phyloP scores from a whole-genome alignment of 345 rosid genomes.

The Nasturtium officinale region DNA sequence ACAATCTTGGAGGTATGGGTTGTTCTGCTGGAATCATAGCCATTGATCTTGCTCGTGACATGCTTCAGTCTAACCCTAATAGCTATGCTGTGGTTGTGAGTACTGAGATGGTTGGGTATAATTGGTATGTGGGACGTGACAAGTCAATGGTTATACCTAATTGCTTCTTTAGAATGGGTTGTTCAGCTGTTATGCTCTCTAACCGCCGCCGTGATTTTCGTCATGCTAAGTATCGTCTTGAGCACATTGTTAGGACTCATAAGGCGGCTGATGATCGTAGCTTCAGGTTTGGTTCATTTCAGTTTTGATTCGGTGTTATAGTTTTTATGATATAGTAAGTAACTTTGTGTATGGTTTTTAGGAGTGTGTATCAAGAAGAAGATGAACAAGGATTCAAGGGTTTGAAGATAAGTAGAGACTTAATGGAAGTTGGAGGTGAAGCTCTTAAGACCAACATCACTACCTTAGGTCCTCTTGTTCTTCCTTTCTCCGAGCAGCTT shows the following conservation, averaged over 20 bases:
- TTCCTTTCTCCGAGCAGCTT: conserved; percentile 95
- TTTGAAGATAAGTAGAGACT: conserved; percentile 72
- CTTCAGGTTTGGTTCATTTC: conserved; percentile 61
- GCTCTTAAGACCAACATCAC: conserved; percentile 96
- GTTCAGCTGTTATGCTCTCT: conserved; percentile 80
- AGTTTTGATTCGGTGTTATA: neutral
- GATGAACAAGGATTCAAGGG: conserved; percentile 79
- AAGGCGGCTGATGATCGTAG: conserved; percentile 94
- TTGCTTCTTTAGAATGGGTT: conserved; percentile 90
- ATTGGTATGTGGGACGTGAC: conserved; percentile 78
- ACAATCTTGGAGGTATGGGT: conserved; percentile 96
- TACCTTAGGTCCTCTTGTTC: conserved; percentile 86
- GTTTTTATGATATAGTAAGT: neutral
- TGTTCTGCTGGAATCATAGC: conserved; percentile 89
- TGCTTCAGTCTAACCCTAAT: conserved; percentile 83
- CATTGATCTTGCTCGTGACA: conserved; percentile 86
- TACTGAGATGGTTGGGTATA: conserved; percentile 93
- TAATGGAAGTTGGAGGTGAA: conserved; percentile 87
- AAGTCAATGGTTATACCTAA: conserved; percentile 89
- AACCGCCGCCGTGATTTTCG: conserved; percentile 75
- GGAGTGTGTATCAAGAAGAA: conserved; percentile 89
- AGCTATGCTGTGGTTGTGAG: conserved; percentile 85
- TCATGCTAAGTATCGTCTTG: conserved; percentile 83
- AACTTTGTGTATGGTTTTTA: conserved; percentile 27
- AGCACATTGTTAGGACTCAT: conserved; percentile 88